These are phyloP conservation scores for Dioscorea alata DNA, from an alignment of 106 monocot genomes.

Conservation along the genomic window DNA sequence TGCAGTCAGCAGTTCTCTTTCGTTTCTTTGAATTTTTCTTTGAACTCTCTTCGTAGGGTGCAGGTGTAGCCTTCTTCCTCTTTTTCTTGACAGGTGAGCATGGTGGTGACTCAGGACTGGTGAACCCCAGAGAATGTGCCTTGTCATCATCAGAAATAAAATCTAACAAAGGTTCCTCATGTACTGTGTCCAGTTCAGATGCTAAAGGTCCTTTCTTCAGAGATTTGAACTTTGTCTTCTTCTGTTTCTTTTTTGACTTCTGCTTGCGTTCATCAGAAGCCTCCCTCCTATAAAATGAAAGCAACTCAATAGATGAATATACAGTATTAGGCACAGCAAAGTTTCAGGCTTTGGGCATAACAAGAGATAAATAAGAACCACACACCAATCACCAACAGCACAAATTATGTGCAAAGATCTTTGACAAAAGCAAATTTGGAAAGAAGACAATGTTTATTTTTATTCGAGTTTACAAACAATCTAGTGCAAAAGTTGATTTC, in stretches of 20 bases:
- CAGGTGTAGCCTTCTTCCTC: slow-evolving; percentile 36
- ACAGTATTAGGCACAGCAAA: no score
- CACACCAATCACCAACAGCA: no score
- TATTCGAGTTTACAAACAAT: no score
- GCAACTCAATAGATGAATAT: background rate
- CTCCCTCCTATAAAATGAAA: slow-evolving; percentile 24
- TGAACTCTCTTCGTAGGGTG: slow-evolving; percentile 32
- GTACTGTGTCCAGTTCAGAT: slow-evolving; percentile 41
- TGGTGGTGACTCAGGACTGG: slow-evolving; percentile 31
- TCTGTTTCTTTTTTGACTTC: slow-evolving; percentile 70
- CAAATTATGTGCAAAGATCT: no score
- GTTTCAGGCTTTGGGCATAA: no score
- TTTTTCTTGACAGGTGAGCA: slow-evolving; percentile 41
- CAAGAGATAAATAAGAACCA: no score
- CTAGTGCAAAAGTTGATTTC: no score
- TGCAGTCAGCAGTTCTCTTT: slow-evolving; percentile 37
- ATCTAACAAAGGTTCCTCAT: slow-evolving; percentile 38
- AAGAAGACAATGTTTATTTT: no score
- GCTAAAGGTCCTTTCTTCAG: slow-evolving; percentile 70
- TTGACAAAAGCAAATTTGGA: no score
- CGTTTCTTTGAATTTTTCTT: slow-evolving; percentile 48
- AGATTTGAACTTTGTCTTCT: slow-evolving; percentile 83
- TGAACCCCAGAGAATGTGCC: slow-evolving; percentile 22
- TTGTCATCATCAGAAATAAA: slow-evolving; percentile 26
- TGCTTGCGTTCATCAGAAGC: slow-evolving; percentile 31